Evolutionary conservation across 495 filamentous ascomycete species (phyloP), one percentile per base, ranked within the genome.

Genomic region (Tetracladium setigerum): DNA sequence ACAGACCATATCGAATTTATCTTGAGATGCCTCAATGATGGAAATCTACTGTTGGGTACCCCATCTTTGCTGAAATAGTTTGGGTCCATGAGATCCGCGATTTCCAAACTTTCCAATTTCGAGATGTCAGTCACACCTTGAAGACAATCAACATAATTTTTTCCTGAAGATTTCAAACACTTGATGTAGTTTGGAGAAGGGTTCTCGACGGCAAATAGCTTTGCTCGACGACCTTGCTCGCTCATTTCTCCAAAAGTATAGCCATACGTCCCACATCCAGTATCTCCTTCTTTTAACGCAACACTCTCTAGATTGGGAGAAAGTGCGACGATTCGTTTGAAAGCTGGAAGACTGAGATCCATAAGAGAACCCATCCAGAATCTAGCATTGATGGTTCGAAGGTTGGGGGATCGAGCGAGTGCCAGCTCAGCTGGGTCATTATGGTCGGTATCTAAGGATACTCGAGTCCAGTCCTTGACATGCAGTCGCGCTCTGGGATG

Each of bases 401-500:
- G 30, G 19, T 33, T 44, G 7, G 12, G 5, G 8, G 42, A 44
- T 3, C 14, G 42, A 3, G 42, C 27, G 27, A 44, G 42, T 13
- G 42, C 42, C 14, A 44, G 8, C 18, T 44, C 42, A 7, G 42
- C 11, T 1, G 27, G 13, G 16, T 44, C 33, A 13, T n/a, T 32
- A 16, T 35, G 42, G 27, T 35, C 42, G n/a, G 31, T 30, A 16
- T 35, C 27, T 15, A 16, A 24, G 6, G 31, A 8, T 7, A 34
- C 17, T 14, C 42, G n/a, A 15, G 30, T 35, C 42, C 42, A 44
- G 16, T 44, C 19, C 17, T 19, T 7, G 14, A 44, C 30, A 8
- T 44, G 42, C 11, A 44, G 30, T 32, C 33, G 27, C 17, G 42
- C 42, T 14, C 16, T 33, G 19, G 42, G 42, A 31, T 44, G 31